Evolutionary conservation across 2,329 filamentous ascomycete genomes (phyloP).

Genomic region (Stenocarpella maydis): DNA sequence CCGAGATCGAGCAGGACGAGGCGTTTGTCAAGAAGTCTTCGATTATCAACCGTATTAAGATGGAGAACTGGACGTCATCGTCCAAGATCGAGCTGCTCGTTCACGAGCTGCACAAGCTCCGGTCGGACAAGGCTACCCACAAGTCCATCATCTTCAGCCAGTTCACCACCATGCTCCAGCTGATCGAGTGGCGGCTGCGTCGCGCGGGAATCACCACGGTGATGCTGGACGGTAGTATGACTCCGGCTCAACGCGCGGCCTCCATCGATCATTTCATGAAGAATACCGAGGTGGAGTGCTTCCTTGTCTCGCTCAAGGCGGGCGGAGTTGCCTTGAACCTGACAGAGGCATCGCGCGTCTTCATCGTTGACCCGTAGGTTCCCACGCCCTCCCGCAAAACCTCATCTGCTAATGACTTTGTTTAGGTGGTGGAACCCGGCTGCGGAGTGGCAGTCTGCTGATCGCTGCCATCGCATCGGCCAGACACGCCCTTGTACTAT

Average conservation of each 20-base stretch:
- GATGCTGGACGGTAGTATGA: conserved; percentile 98
- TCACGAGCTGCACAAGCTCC: conserved; percentile 90
- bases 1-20: conserved; percentile 93
- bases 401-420: conserved; percentile 23
- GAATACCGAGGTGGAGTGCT: conserved; percentile 92
- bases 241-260: conserved; percentile 87
- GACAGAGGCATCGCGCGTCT: conserved; percentile 93
- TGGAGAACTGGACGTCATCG: conserved; percentile 98
- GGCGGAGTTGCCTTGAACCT: conserved; percentile 95
- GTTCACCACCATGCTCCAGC: conserved; percentile 95
- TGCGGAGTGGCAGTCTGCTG: conserved; percentile 98
- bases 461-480: conserved; percentile 93
- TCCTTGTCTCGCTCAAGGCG: conserved; percentile 94
- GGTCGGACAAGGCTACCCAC: conserved; percentile 90
- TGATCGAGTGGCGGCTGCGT: conserved; percentile 95
- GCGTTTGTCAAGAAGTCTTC: conserved; percentile 89
- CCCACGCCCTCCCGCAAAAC: not conserved
- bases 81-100: conserved; percentile 98
- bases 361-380: conserved; percentile 93
- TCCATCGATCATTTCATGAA: conserved; percentile 98
- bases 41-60: conserved; percentile 98
- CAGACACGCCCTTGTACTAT: conserved; percentile 94
- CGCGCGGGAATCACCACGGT: conserved; percentile 98
- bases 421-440: conserved; percentile 98
- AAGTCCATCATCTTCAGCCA: conserved; percentile 99